phyloP scores from a whole-genome alignment of 257 asterid genomes.

The Solanum ossicruentum region DNA sequence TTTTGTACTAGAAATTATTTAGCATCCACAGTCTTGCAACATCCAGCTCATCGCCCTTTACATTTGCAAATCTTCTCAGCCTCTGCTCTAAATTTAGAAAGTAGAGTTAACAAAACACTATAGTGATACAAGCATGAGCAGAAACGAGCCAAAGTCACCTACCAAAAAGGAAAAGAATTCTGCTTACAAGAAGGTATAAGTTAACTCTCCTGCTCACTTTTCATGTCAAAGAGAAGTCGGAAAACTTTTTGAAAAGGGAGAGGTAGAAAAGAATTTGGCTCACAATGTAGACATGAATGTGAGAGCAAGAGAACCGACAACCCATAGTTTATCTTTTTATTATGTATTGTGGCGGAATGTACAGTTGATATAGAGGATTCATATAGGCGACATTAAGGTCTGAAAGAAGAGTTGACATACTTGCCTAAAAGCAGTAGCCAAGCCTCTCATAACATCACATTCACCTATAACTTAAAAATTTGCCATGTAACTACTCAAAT shows the following conservation, averaged over 20 bases:
- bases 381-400: not conserved
- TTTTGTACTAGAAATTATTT: slow-evolving; percentile 3
- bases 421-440: not conserved
- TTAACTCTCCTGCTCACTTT: not conserved
- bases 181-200: not conserved
- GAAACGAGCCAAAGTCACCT: not conserved
- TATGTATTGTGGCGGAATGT: no score
- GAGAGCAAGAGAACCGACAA: no score
- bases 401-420: not conserved
- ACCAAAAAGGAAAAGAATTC: not conserved
- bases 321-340: no score
- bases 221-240: not conserved
- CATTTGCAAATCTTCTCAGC: slow-evolving; percentile 52
- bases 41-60: slow-evolving; percentile 61
- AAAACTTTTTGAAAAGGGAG: not conserved
- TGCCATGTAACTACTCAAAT: no score
- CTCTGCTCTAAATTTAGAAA: slow-evolving; percentile 29
- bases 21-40: slow-evolving; percentile 72
- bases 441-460: not conserved
- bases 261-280: not conserved
- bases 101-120: not conserved
- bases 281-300: no score
- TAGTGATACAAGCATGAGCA: not conserved
- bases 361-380: no score
- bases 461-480: not conserved